Evolutionary conservation across 306 rosid genomes (phyloP).

Genomic region (Cucurbita moschata): DNA sequence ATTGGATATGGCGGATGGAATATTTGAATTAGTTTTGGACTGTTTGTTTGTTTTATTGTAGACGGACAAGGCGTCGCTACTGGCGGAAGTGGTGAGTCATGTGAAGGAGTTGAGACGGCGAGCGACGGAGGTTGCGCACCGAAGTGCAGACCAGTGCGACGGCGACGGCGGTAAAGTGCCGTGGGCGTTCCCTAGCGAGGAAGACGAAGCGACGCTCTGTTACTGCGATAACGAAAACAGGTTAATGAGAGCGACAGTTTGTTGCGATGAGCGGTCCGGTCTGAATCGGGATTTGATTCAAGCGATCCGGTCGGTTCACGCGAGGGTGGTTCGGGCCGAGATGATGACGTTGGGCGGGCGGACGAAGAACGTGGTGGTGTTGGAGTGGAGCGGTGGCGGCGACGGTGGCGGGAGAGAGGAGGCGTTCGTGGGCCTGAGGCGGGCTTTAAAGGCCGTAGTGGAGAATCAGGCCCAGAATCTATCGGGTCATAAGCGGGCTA

Average conservation of each 20-base stretch:
- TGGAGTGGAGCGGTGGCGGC: slow-evolving; percentile 33
- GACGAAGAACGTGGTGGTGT: slow-evolving; percentile 46
- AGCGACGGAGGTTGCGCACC: slow-evolving; percentile 33
- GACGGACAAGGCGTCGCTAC: slow-evolving; percentile 81
- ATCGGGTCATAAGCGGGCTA: slow-evolving; percentile 41
- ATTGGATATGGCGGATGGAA: neutral
- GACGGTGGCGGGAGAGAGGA: slow-evolving; percentile 8
- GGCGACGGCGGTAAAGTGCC: neutral
- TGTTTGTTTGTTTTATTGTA: slow-evolving; percentile 5
- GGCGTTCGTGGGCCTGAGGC: slow-evolving; percentile 32
- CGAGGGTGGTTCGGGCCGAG: slow-evolving; percentile 48
- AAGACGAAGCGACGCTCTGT: slow-evolving; percentile 50
- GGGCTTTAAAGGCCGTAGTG: slow-evolving; percentile 67
- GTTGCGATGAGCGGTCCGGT: slow-evolving; percentile 72
- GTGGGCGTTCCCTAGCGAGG: slow-evolving; percentile 48
- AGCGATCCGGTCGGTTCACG: slow-evolving; percentile 50
- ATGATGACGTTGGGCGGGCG: slow-evolving; percentile 76
- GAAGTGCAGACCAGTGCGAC: slow-evolving; percentile 6
- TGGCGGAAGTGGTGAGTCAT: slow-evolving; percentile 68
- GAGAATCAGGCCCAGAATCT: slow-evolving; percentile 44
- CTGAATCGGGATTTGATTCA: slow-evolving; percentile 44
- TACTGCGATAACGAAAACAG: slow-evolving; percentile 21
- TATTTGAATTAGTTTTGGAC: neutral
- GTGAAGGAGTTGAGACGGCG: slow-evolving; percentile 45
- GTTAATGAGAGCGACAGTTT: slow-evolving; percentile 42